Evolutionary conservation across 2,329 filamentous ascomycete species (phyloP).

Genomic region (Coleophoma cylindrospora): DNA sequence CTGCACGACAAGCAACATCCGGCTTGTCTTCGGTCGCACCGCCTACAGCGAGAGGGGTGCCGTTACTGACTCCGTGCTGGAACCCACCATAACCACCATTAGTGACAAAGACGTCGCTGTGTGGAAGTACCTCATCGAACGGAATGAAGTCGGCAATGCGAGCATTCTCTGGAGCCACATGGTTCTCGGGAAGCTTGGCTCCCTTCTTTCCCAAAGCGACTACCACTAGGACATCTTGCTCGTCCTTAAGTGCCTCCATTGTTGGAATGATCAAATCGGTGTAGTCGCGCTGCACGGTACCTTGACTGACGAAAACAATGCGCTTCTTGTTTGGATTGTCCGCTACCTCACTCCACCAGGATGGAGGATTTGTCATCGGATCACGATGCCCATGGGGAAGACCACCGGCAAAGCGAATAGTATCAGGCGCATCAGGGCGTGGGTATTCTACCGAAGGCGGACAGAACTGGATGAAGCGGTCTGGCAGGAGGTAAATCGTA

Average conservation of each 20-base stretch:
- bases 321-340: constrained; percentile 32
- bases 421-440: constrained; percentile 29
- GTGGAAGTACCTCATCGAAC: constrained; percentile 28
- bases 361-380: constrained; percentile 26
- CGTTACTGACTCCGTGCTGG: constrained; percentile 26
- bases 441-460: constrained; percentile 30
- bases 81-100: constrained; percentile 33
- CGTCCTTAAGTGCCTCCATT: constrained; percentile 26
- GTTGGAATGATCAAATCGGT: constrained; percentile 30
- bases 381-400: constrained; percentile 28
- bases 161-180: constrained; percentile 25
- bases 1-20: constrained; percentile 23
- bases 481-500: constrained; percentile 13
- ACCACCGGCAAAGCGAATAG: constrained; percentile 38
- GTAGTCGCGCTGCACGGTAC: constrained; percentile 25
- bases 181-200: constrained; percentile 20
- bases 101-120: constrained; percentile 28
- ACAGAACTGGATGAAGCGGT: constrained; percentile 28
- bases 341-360: constrained; percentile 40
- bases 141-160: constrained; percentile 31
- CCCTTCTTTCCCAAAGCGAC: constrained; percentile 24
- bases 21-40: constrained; percentile 30
- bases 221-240: constrained; percentile 28
- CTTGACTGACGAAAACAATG: constrained; percentile 31
- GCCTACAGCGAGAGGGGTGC: constrained; percentile 28